Evolutionary conservation across 805 yeast genomes (phyloP), one percentile per base, ranked within the genome.

Genomic region (Candida piceae): DNA sequence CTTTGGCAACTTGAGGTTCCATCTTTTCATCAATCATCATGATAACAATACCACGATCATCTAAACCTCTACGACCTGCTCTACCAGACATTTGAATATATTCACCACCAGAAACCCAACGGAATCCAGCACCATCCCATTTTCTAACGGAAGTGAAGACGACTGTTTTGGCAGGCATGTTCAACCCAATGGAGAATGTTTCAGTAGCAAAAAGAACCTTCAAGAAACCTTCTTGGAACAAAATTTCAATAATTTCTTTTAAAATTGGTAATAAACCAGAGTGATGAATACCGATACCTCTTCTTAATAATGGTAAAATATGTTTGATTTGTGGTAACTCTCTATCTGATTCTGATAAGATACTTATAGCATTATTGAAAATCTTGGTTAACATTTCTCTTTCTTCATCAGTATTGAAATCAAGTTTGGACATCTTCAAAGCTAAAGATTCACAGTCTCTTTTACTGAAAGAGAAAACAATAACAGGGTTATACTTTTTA

Each of bases 81-180:
- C 38, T 35, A 22, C 38, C 38, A 8, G 96, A 86, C 99, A 93
- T 93, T 67, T 93, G 99, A 57, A 93, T 93, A 64, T 93, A 93
- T 66, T 93, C 99, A 69, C 99, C 99, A 41, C 98, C 98, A 39
- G 96, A 85, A 22, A 93, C 97, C 98, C 98, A 93, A 64, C 99
- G 80, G 71, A 90, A 88, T 15, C 90, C 95, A 45, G 77, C 79
- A 52, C 98, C 98, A 66, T 93, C 99, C 95, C 97, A 93, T 61
- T 93, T 93, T 58, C 98, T 78, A 16, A 93, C 98, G 23, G 90
- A 85, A 0, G 98, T 93, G 62, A 93, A 93, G 3, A 93, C 98
- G 31, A 93, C 99, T 0, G 99, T 93, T 54, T 93, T 93, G 9
- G 98, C 97, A 52, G 99, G 99, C 98, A 93, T 93, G 65, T 93